Evolutionary conservation across 176 grass and related monocot species (phyloP), one percentile per base, ranked within the genome.

Genomic region (Ensete ventricosum): DNA sequence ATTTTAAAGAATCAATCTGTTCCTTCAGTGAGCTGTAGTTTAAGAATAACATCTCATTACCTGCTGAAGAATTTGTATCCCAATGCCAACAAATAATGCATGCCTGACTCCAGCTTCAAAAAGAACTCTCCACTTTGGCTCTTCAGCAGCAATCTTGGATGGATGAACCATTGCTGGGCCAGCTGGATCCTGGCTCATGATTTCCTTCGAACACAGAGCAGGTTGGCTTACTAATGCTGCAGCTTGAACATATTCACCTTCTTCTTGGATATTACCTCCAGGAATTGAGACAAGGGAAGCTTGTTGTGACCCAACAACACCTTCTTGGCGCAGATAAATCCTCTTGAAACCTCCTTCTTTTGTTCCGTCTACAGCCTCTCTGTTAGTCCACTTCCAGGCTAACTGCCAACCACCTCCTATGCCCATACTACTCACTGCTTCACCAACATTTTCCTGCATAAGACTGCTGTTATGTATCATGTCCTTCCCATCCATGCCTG

Each of bases 351-450:
- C 70, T 29, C 90, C 84, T 55, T 84, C 82, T 50, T 20, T 65
- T 14, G 70, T 73, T 53, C 89, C 89, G 19, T 96, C 87, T 1
- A 66, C 10, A 0, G 82, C 81, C 1, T 84, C 83, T 25, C 52
- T 77, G 25, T 89, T 81, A 8, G 54, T 55, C 84, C 77, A 79
- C 69, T 96, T 89, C 87, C 87, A 92, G 73, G 87, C 92, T 9
- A 92, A 81, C 77, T 92, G 89, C 89, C 92, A 96, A 6, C 92
- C 87, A 1, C 87, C 92, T 9, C 92, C 92, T 73, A 96, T 96
- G 53, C 92, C 89, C 82, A 75, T 78, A 17, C 82, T 80, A 73
- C 63, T 84, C 11, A 77, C 81, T 17, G 58, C 14, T 22, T 60
- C 89, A 7, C 48, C 75, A 49, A 21, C 52, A 48, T 79, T 69